A percentile compares a stretch with the other conserved stretches of the same genome.
Conservation (phyloP, 306 rosid species). For the Quercus agrifolia region DNA sequence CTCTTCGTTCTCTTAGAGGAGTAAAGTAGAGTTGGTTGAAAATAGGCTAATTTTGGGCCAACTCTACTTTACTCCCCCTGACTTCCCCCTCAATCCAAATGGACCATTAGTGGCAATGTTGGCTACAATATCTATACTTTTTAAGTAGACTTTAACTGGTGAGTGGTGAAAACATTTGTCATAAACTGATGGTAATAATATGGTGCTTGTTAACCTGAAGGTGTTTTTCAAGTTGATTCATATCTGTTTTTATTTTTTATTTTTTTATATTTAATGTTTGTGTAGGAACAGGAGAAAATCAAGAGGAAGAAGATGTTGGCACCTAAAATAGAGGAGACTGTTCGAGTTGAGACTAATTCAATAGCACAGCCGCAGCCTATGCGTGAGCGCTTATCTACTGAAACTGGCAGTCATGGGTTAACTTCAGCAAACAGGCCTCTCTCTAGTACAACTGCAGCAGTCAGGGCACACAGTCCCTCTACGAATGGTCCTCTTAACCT, state of each 20-base stretch:
- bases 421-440: conserved; percentile 45
- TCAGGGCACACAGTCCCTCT: conserved; percentile 49
- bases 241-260: not conserved
- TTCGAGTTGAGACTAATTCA: conserved; percentile 47
- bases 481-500: conserved; percentile 33
- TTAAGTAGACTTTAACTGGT: not conserved
- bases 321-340: conserved; percentile 54
- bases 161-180: not conserved
- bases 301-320: conserved; percentile 72
- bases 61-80: not conserved
- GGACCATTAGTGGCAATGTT: not conserved
- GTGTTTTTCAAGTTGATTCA: not conserved
- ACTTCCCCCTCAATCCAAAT: not conserved
- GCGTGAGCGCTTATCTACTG: conserved; percentile 56
- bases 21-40: too few species aligned
- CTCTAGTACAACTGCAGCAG: conserved; percentile 36
- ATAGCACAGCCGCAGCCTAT: conserved; percentile 45
- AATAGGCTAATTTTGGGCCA: too few species aligned
- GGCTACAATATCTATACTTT: not conserved
- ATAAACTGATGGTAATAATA: not conserved
- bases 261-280: conserved; percentile 14
- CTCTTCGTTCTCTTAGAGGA: too few species aligned
- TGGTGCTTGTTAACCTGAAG: not conserved
- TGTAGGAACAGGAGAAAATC: conserved; percentile 72
- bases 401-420: conserved; percentile 47